Base-by-base conservation (phyloP, 2,329 filamentous ascomycete genomes). In the Cladosporium sp. region DNA sequence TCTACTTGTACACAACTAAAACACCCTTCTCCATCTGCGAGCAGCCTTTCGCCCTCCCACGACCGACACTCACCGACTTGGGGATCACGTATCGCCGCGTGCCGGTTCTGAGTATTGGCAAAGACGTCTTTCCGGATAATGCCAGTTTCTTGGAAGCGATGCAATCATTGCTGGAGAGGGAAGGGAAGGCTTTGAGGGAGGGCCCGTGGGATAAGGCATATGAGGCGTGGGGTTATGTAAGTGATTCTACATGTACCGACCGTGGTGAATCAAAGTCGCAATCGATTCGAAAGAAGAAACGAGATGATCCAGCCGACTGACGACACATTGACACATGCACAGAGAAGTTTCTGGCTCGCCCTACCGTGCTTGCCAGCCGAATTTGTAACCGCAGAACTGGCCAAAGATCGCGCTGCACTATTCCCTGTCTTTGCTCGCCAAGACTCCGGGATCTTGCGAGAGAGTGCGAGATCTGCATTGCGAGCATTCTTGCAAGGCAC, bases 91-190 rank as follows among this genome's bases (percentile, higher is more conserved):
- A 73, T 62, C 69, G 72, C 7, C 66, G 72, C 14, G 67, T 73
- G 10, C 72, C 71, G 10, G 68, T 73, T 12, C 61, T 72, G 23
- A 66, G 67, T 31, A 73, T 73, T 21, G 72, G 72, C 50, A 69
- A 67, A 57, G 71, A 73, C 58, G 67, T 73, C 56, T 73, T 70
- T 59, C 70, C 69, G 26, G 72, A 73, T 53, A 72, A 70, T 37
- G 65, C 65, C 18, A 65, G 60, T 53, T 71, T 72, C 67, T 40
- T 69, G 11, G 65, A 63, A 46, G 68, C 67, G 7, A 64, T 68
- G 66, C 67, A 67, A 44, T 16, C 28, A 21, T 31, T 69, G 29
- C 57, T 71, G 35, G 64, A 67, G 55, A 60, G 64, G 62, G 40
- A 67, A 35, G 66, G 67, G 14, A 68, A 60, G 63, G 67, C 55